Conservation (phyloP, 2,329 filamentous ascomycete species). For the Alternaria sp. region DNA sequence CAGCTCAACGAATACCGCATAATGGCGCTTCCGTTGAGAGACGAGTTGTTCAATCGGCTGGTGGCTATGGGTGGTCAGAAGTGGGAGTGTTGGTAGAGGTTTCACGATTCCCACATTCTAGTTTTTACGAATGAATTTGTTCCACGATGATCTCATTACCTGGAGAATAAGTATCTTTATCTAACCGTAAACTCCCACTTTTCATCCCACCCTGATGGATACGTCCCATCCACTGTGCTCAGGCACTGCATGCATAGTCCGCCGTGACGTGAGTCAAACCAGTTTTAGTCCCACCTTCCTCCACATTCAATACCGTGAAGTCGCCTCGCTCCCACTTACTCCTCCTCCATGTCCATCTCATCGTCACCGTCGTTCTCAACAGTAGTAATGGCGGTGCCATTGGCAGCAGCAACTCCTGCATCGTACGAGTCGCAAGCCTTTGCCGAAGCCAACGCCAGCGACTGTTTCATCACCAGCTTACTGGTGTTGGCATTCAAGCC, state of each 20-base stretch:
- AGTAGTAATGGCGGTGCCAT: not conserved
- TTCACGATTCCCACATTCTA: not conserved
- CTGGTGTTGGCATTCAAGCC: conserved; percentile 26
- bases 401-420: conserved; percentile 7
- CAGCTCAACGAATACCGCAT: conserved; percentile 64
- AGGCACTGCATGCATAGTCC: not conserved
- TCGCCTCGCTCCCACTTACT: not conserved
- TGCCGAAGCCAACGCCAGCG: conserved; percentile 33
- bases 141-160: not conserved
- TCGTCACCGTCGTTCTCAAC: conserved; percentile 6
- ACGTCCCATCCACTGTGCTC: not conserved
- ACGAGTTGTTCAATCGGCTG: conserved; percentile 82
- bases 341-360: not conserved
- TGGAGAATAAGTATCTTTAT: not conserved
- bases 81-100: conserved; percentile 74
- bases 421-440: conserved; percentile 24
- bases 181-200: not conserved
- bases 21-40: conserved; percentile 73
- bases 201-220: not conserved
- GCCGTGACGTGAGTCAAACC: not conserved
- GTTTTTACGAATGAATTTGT: not conserved
- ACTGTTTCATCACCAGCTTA: conserved; percentile 33
- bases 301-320: not conserved
- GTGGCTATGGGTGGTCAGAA: conserved; percentile 79
- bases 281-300: not conserved